Percentiles rank a stretch among this genome's conserved stretches.
These are phyloP conservation scores for Penicillium canescens DNA, from an alignment of 495 filamentous ascomycete species.

Conservation along the genomic window DNA sequence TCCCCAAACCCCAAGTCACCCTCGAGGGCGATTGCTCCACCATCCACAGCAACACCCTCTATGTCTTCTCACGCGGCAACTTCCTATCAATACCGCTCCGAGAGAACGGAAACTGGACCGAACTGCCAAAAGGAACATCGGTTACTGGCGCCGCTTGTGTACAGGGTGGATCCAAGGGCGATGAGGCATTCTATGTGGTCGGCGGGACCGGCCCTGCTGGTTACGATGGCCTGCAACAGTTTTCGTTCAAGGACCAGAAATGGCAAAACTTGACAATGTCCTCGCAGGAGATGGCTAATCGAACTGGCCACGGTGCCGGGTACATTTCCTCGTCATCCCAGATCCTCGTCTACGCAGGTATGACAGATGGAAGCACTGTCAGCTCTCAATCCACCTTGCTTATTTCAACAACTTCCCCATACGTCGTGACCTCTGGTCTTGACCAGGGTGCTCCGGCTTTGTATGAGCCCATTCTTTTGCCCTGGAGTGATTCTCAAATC, in stretches of 20 bases:
- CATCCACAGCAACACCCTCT: slow-evolving; percentile 80
- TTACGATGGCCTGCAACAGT: slow-evolving; percentile 83
- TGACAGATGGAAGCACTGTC: slow-evolving; percentile 50
- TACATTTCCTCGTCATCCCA: slow-evolving; percentile 70
- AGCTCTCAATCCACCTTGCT: slow-evolving; percentile 75
- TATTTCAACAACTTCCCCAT: slow-evolving; percentile 62
- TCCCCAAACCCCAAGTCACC: slow-evolving; percentile 63
- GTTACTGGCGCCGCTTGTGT: slow-evolving; percentile 81
- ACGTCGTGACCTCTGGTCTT: slow-evolving; percentile 51
- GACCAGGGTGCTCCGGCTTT: slow-evolving; percentile 60
- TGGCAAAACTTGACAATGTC: slow-evolving; percentile 70
- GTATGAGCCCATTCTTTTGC: slow-evolving; percentile 68
- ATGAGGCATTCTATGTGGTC: slow-evolving; percentile 73
- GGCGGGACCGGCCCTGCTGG: slow-evolving; percentile 63
- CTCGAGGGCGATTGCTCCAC: slow-evolving; percentile 80
- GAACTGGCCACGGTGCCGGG: slow-evolving; percentile 70
- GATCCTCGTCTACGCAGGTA: slow-evolving; percentile 82
- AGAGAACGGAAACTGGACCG: slow-evolving; percentile 69
- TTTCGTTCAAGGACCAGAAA: slow-evolving; percentile 67
- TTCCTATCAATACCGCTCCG: slow-evolving; percentile 73
- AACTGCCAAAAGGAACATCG: slow-evolving; percentile 59
- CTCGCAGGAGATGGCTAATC: slow-evolving; percentile 60
- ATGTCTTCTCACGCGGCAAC: slow-evolving; percentile 73
- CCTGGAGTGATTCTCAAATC: slow-evolving; percentile 71
- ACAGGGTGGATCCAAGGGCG: slow-evolving; percentile 52